Conservation (phyloP, 192 early-diverging fungal genomes). For the Backusella mclennaniae region DNA sequence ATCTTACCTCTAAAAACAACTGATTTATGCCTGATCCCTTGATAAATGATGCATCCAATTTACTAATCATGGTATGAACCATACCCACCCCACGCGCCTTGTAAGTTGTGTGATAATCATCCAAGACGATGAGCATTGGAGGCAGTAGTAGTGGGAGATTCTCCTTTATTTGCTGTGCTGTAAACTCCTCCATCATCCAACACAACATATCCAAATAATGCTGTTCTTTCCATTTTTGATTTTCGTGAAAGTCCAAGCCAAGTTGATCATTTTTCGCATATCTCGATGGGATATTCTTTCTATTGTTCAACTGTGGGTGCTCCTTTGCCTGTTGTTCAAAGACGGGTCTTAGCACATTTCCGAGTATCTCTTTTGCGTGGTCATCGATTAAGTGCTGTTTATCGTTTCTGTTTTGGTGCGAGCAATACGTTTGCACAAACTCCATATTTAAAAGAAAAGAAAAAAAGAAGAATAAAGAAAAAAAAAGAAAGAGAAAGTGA, state of each 20-base stretch:
- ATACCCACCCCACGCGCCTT: conserved; percentile 13
- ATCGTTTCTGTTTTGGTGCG: neutral
- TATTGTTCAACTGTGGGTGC: neutral
- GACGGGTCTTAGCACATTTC: neutral
- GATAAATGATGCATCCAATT: neutral
- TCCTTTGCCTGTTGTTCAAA: conserved; percentile 16
- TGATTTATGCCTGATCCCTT: conserved; percentile 16
- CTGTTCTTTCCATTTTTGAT: conserved; percentile 1
- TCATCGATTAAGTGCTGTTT: neutral
- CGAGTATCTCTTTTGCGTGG: conserved; percentile 16
- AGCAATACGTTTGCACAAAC: neutral
- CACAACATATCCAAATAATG: conserved; percentile 10
- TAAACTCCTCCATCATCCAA: conserved; percentile 8
- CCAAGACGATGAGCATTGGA: conserved; percentile 18
- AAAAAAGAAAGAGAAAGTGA: neutral
- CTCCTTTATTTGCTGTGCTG: neutral
- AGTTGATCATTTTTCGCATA: conserved; percentile 1
- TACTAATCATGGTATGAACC: conserved; percentile 18
- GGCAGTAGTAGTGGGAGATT: conserved; percentile 11
- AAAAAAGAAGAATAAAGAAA: neutral
- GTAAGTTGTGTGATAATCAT: conserved; percentile 26
- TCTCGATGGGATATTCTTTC: neutral
- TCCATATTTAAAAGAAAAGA: conserved; percentile 4
- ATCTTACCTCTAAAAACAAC: conserved; percentile 26
- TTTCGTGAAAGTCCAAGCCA: conserved; percentile 10